Evolutionary conservation across 805 yeast species (phyloP), one percentile per base, ranked within the genome.

Genomic region (Kurtzmaniella fragi): DNA sequence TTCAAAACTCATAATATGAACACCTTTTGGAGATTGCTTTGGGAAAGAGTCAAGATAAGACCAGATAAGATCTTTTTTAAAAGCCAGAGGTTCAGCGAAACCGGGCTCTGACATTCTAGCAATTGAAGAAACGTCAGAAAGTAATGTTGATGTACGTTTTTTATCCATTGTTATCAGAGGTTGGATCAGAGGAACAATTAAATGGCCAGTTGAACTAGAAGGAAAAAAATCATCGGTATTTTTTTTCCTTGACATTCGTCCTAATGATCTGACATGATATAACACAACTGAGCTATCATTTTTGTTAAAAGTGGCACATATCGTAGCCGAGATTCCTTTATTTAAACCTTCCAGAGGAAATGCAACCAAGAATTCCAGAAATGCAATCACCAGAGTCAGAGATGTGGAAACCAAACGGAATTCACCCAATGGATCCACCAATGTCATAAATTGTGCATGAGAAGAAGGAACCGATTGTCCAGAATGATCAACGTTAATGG

Each of bases 351-450:
- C 40, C 4, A 46, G 41, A 0, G 88, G 89, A 50, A 80, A 82
- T 29, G 67, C 59, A 17, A 82, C 52, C 25, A 84, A 54, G 38
- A 70, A 72, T 50, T 84, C 93, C 35, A 66, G 62, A 2, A 75
- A 57, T 0, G 84, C 70, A 23, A 85, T 75, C 2, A 78, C 74
- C 0, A 87, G 75, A 0, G 84, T 80, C 2, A 89, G 78, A 0
- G 88, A 78, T 0, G 91, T 79, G 1, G 80, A 78, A 4, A 88
- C 74, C 4, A 78, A 64, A 2, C 95, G 88, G 41, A 85, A 70
- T 3, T 86, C 93, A 2, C 78, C 75, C 43, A 83, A 62, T 1
- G 95, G 91, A 53, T 86, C 95, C 1, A 80, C 70, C 42, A 88
- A 54, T 0, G 95, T 79, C 38, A 87, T 66, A 47, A 85, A 83